These are phyloP conservation scores for Talaromyces atroroseus DNA, from an alignment of 2,329 filamentous ascomycete species.

Conservation along the genomic window DNA sequence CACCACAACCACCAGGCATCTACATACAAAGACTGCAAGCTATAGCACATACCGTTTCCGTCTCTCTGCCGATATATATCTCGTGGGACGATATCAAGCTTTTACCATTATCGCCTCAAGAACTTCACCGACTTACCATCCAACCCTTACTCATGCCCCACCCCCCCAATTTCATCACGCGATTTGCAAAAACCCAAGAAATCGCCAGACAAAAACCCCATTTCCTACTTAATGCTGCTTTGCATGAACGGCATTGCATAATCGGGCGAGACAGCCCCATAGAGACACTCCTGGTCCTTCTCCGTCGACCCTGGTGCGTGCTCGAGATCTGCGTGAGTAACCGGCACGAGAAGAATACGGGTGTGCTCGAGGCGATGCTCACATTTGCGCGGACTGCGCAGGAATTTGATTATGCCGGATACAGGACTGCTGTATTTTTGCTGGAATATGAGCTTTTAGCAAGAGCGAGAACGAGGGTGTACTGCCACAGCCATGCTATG, in stretches of 20 bases:
- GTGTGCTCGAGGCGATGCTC: background rate
- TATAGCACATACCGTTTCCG: conserved; percentile 1
- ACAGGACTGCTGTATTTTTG: conserved; percentile 10
- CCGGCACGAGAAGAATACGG: background rate
- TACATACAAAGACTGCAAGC: conserved; percentile 1
- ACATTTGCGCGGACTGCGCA: conserved; percentile 6
- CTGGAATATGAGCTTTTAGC: conserved; percentile 8
- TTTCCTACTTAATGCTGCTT: conserved; percentile 13
- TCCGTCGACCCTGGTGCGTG: conserved; percentile 14
- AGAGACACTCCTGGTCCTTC: conserved; percentile 4
- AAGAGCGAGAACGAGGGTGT: background rate
- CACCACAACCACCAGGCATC: background rate
- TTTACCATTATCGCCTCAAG: background rate
- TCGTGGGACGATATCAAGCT: conserved; percentile 1
- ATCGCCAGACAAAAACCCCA: background rate
- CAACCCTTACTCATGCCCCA: background rate
- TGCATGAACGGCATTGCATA: conserved; percentile 10
- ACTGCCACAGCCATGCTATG: background rate
- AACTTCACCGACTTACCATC: background rate
- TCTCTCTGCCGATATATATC: conserved; percentile 5
- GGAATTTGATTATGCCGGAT: conserved; percentile 1
- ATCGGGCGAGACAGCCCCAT: conserved; percentile 5
- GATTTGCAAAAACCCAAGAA: background rate
- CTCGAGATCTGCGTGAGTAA: conserved; percentile 12
- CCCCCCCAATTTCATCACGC: background rate